These are phyloP conservation scores for Balansia obtecta DNA, from an alignment of 2,329 filamentous ascomycete species.

Conservation along the genomic window DNA sequence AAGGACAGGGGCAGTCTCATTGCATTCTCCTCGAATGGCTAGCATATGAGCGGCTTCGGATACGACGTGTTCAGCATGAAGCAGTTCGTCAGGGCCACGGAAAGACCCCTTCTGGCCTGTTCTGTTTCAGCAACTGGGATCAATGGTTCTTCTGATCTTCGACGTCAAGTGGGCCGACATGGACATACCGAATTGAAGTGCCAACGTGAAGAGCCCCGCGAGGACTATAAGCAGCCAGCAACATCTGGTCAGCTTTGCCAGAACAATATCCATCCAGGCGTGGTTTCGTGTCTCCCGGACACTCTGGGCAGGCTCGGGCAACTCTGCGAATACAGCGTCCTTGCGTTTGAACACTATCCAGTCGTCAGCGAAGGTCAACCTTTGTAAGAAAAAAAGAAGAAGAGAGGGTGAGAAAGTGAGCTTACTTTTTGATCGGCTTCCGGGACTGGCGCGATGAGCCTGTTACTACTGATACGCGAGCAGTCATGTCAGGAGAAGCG, in stretches of 20 bases:
- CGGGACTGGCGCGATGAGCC: background rate
- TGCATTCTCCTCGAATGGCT: slow-evolving; percentile 11
- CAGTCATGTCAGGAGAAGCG: background rate
- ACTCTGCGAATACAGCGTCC: background rate
- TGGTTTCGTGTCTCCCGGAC: background rate
- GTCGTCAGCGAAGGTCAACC: background rate
- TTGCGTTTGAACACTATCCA: slow-evolving; percentile 4
- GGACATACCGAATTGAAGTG: background rate
- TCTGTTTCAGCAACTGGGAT: background rate
- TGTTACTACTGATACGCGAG: background rate
- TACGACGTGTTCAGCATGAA: slow-evolving; percentile 10
- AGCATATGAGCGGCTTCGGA: slow-evolving; percentile 12
- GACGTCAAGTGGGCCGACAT: no score
- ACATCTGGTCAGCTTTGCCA: slow-evolving; percentile 3
- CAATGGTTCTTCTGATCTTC: background rate
- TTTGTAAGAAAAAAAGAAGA: background rate
- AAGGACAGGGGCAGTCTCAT: slow-evolving; percentile 7
- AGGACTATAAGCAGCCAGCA: slow-evolving; percentile 4
- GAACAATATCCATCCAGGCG: background rate
- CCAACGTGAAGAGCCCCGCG: slow-evolving; percentile 2
- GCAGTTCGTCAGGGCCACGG: slow-evolving; percentile 7
- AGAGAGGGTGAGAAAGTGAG: background rate
- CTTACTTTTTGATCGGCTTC: background rate
- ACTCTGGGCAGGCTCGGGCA: background rate
- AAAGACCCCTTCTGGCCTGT: slow-evolving; percentile 4